Evolutionary conservation across 805 yeast species (phyloP).

Genomic region (Metschnikowia peoriensis): DNA sequence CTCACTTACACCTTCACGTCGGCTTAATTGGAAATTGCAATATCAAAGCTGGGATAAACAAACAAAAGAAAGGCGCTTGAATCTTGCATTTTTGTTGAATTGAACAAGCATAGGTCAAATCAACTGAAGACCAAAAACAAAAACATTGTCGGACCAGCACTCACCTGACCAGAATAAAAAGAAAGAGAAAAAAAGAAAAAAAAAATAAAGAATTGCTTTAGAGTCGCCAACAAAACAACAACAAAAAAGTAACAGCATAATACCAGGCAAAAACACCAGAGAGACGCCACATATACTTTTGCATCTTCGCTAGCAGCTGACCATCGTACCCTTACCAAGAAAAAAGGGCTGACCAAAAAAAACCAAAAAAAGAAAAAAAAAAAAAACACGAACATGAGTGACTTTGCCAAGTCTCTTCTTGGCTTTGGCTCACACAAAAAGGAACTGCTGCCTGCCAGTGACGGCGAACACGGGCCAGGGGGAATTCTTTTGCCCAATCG

Average conservation of each 20-base stretch:
- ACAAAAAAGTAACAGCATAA: too few species aligned
- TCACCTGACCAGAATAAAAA: not conserved
- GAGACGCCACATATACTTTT: too few species aligned
- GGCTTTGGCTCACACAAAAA: conserved; percentile 38
- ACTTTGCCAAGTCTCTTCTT: conserved; percentile 45
- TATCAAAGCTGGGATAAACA: too few species aligned
- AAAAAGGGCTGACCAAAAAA: not conserved
- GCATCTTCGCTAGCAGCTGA: too few species aligned
- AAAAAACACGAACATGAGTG: conserved; percentile 33
- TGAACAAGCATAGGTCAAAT: not conserved
- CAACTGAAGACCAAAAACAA: not conserved
- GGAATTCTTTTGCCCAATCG: conserved; percentile 36
- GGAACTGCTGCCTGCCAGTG: conserved; percentile 18
- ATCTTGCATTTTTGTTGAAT: too few species aligned
- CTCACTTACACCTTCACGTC: too few species aligned
- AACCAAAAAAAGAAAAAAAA: not conserved
- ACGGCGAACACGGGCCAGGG: not conserved
- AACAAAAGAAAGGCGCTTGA: too few species aligned
- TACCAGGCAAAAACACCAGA: too few species aligned
- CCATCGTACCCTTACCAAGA: too few species aligned
- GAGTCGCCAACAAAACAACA: too few species aligned
- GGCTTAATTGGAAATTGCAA: too few species aligned
- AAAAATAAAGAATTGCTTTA: too few species aligned
- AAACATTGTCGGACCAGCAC: not conserved
- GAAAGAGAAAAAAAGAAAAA: not conserved